Evolutionary conservation across 2,329 filamentous ascomycete genomes (phyloP).

Genomic region (Verticillium albo-atrum): DNA sequence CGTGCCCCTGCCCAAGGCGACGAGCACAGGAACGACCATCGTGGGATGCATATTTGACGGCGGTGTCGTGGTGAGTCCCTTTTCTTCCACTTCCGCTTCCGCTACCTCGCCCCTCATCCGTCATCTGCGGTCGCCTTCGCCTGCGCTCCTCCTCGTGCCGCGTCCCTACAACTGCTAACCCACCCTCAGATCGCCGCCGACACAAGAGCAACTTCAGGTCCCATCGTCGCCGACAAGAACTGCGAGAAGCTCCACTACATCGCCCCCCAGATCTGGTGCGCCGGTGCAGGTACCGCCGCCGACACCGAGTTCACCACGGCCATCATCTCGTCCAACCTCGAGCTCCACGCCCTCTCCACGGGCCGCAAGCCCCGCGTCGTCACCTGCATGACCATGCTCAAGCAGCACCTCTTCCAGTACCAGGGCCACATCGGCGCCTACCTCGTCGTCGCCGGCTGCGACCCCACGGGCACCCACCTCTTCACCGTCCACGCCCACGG

Average conservation of each 20-base stretch:
- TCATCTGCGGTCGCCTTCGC: background rate
- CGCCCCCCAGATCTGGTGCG: conserved; percentile 97
- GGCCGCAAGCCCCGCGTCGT: conserved; percentile 96
- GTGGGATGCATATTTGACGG: conserved; percentile 96
- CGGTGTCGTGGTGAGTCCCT: conserved; percentile 75
- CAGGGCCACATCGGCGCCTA: conserved; percentile 98
- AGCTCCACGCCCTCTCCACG: conserved; percentile 93
- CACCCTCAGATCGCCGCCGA: conserved; percentile 83
- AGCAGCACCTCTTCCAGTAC: conserved; percentile 98
- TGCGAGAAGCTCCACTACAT: conserved; percentile 99
- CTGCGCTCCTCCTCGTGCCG: background rate
- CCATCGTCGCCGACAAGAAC: conserved; percentile 99
- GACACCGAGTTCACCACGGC: conserved; percentile 99
- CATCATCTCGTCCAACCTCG: conserved; percentile 96
- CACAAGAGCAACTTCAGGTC: conserved; percentile 92
- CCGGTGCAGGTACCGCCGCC: conserved; percentile 92
- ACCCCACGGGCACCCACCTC: conserved; percentile 90
- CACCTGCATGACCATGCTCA: conserved; percentile 98
- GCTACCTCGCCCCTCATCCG: background rate
- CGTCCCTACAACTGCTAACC: background rate
- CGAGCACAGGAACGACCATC: conserved; percentile 97
- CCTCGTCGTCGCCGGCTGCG: conserved; percentile 92
- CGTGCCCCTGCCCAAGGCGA: conserved; percentile 93
- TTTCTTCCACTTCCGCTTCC: background rate
- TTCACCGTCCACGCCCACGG: conserved; percentile 99